phyloP scores from a whole-genome alignment of 371 early-diverging fungal genomes.

The Homolaphlyctis polyrhiza region DNA sequence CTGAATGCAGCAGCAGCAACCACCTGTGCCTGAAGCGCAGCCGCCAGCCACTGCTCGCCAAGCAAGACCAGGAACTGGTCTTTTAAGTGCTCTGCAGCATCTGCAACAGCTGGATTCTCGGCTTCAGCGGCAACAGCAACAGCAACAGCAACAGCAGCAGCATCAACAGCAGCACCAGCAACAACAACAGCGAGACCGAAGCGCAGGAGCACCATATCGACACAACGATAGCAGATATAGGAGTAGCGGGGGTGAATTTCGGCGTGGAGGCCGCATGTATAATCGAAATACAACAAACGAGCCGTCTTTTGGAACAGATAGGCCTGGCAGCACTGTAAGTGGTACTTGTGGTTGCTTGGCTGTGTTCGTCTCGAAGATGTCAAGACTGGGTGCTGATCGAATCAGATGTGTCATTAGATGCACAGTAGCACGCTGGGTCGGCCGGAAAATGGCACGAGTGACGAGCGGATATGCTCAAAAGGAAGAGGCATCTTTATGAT shows the following conservation, averaged over 20 bases:
- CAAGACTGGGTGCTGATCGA: no score
- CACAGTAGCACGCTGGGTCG: background rate
- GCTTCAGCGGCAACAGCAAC: background rate
- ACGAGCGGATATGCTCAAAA: conserved; percentile 1
- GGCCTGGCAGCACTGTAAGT: background rate
- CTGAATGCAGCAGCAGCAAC: no score
- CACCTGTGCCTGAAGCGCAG: background rate
- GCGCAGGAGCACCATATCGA: background rate
- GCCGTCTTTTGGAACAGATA: no score
- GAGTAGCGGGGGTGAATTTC: no score
- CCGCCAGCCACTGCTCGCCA: background rate
- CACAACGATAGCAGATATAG: no score
- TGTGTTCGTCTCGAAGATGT: background rate
- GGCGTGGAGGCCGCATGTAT: no score
- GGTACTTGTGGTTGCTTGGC: background rate
- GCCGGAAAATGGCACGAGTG: background rate
- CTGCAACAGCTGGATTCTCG: background rate
- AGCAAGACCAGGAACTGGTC: background rate
- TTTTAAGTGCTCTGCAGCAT: background rate
- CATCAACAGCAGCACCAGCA: background rate
- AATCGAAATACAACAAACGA: no score
- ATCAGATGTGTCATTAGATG: background rate
- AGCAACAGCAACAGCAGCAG: background rate
- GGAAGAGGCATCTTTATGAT: background rate
- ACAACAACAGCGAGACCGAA: background rate